Evolutionary conservation across 2,329 filamentous ascomycete species (phyloP).

Genomic region (Ophiocordyceps camponoti-rufipedis): DNA sequence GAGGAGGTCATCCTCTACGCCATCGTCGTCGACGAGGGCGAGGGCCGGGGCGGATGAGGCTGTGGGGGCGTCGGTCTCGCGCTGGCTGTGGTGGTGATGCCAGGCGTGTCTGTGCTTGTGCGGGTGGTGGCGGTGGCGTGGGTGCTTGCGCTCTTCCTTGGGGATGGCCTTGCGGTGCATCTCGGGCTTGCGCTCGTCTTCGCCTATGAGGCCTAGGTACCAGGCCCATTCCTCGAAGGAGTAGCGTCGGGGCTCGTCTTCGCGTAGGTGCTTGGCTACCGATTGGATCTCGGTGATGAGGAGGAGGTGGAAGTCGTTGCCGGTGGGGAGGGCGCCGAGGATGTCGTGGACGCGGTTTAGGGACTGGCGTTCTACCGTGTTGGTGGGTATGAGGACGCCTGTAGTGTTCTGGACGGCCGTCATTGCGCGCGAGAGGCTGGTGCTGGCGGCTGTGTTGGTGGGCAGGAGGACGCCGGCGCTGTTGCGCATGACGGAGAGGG

Average conservation of each 20-base stretch:
- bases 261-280: conserved; percentile 43
- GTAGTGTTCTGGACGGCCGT: background rate
- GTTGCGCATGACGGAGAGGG: background rate
- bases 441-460: background rate
- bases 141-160: conserved; percentile 4
- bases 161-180: conserved; percentile 26
- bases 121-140: background rate
- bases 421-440: background rate
- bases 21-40: conserved; percentile 8
- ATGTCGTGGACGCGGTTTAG: conserved; percentile 17
- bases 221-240: conserved; percentile 75
- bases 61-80: conserved; percentile 1
- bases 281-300: conserved; percentile 55
- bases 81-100: background rate
- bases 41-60: background rate
- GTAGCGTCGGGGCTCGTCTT: conserved; percentile 44
- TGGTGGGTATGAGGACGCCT: background rate
- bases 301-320: conserved; percentile 38
- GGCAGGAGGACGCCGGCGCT: background rate
- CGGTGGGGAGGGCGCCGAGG: conserved; percentile 19
- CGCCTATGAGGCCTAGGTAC: conserved; percentile 61
- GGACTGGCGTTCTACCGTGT: conserved; percentile 17
- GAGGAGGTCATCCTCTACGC: conserved; percentile 7
- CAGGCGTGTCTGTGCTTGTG: background rate
- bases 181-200: conserved; percentile 34